Base-by-base conservation (phyloP, 1,139 yeast genomes). In the Pichia sp. region DNA sequence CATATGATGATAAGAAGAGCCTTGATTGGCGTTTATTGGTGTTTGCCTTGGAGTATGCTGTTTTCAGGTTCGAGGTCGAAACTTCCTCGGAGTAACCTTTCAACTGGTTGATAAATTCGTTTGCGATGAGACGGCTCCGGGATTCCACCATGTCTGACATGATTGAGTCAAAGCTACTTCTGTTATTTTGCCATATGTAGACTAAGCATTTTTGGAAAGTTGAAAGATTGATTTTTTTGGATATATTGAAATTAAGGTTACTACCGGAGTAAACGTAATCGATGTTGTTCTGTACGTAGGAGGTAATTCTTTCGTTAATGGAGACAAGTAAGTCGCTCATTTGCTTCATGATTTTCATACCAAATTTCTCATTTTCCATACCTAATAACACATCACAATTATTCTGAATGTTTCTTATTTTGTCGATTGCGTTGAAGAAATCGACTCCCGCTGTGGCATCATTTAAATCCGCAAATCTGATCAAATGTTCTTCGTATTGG, bases 321-420 rank as follows among this genome's bases (percentile, higher is more conserved):
- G 71, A 67, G 54, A 77, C 77, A 14, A 83, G 74, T 49, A 80
- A 70, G 14, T 69, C 72, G 43, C 80, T 77, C 71, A 83, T 79
- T 61, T 83, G 79, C 12, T 77, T 72, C 81, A 91, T 81, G 51
- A 92, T 81, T 49, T 82, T 81, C 42, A 80, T 67, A 1, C 97
- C 97, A 30, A 89, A 73, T 51, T 77, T 77, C 14, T 85, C 86
- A 64, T 85, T 84, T 50, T 85, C 88, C 64, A 84, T 76, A 9
- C 87, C 79, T 42, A 88, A 75, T 51, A 89, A 73, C 29, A 85
- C 79, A 55, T 85, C 83, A 58, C 95, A 88, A 59, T 84, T 81
- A 43, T 79, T 77, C 64, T 84, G 83, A 31, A 91, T 85, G 34
- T 67, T 65, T 61, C 85, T 84, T 14, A 89, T 85, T 63, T 83